Evolutionary conservation across 2,329 filamentous ascomycete species (phyloP).

Genomic region (Aspergillus uvarum): DNA sequence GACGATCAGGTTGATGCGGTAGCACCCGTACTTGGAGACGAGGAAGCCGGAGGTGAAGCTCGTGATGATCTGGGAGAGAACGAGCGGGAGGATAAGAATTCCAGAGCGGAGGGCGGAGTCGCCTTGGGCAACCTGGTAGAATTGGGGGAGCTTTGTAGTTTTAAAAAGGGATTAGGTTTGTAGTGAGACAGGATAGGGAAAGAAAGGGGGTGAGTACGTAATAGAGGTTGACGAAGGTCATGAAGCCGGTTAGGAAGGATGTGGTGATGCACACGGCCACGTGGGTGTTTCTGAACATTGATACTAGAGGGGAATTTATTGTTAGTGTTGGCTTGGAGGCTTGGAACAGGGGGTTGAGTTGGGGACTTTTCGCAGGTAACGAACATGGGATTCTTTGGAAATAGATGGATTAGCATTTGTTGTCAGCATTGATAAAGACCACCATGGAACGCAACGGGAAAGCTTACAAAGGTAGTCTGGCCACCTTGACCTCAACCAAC

Average conservation of each 20-base stretch:
- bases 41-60: not conserved
- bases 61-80: not conserved
- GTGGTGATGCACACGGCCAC: not conserved
- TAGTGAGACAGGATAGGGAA: not conserved
- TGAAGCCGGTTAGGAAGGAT: not conserved
- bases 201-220: not conserved
- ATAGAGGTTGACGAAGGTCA: not conserved
- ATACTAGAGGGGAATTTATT: not conserved
- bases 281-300: not conserved
- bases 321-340: not conserved
- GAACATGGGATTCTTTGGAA: not conserved
- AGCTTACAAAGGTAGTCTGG: not conserved
- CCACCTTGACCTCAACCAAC: not conserved
- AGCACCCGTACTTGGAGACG: not conserved
- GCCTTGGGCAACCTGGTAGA: not conserved
- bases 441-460: not conserved
- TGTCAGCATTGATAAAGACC: no score
- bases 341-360: not conserved
- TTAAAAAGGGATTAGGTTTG: not conserved
- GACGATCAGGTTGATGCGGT: not conserved
- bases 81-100: not conserved
- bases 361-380: not conserved
- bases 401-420: not conserved
- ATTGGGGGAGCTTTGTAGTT: not conserved
- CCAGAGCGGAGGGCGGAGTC: not conserved